phyloP scores from a whole-genome alignment of 345 rosid species.

The Corchorus olitorius region DNA sequence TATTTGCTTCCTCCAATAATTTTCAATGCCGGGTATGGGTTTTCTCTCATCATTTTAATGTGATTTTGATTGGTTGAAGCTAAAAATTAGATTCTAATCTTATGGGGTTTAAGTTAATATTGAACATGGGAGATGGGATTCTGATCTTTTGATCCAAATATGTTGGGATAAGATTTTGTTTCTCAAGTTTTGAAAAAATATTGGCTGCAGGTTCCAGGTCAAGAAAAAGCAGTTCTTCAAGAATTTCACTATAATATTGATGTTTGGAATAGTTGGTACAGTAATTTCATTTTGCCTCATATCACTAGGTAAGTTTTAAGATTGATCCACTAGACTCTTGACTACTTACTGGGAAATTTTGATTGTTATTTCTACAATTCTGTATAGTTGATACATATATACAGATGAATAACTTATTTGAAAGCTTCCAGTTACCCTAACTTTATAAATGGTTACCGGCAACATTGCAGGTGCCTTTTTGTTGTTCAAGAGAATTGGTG shows the following conservation, averaged over 20 bases:
- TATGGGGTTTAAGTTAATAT: background rate
- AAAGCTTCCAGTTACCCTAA: constrained; percentile 6
- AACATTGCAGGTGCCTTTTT: constrained; percentile 43
- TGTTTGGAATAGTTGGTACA: constrained; percentile 71
- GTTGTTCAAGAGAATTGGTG: constrained; percentile 47
- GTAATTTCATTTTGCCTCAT: constrained; percentile 71
- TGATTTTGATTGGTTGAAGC: background rate
- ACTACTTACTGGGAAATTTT: background rate
- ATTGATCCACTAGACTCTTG: background rate
- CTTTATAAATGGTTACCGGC: constrained; percentile 2
- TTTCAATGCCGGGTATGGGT: constrained; percentile 71
- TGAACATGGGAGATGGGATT: background rate
- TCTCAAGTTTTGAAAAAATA: constrained; percentile 12
- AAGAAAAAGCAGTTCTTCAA: constrained; percentile 77
- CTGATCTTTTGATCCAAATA: background rate
- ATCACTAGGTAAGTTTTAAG: constrained; percentile 45
- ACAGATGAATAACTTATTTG: background rate
- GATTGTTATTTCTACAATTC: background rate
- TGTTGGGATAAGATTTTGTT: background rate
- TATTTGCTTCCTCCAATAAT: constrained; percentile 77
- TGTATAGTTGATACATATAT: background rate
- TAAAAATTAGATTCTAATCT: background rate
- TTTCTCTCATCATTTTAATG: constrained; percentile 10
- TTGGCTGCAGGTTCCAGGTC: constrained; percentile 70
- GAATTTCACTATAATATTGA: constrained; percentile 64